These are phyloP conservation scores for Clohesyomyces aquaticus DNA, from an alignment of 495 filamentous ascomycete species.

Conservation along the genomic window DNA sequence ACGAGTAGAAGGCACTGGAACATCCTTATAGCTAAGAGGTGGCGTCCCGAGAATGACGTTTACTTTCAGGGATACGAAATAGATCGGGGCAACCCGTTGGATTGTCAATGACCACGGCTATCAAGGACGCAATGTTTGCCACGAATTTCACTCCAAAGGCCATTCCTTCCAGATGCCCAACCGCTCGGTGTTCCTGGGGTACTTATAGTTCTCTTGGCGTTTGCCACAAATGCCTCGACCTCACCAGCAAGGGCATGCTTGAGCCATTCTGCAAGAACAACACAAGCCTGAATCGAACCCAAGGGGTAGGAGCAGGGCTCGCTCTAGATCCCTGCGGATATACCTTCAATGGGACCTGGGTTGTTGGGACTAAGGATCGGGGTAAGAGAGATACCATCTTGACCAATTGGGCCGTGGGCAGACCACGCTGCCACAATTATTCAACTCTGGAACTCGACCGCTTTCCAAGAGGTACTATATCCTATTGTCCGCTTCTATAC, in stretches of 20 bases:
- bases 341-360: slow-evolving; percentile 11
- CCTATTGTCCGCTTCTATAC: slow-evolving; percentile 31
- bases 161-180: slow-evolving; percentile 9
- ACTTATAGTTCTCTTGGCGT: slow-evolving; percentile 23
- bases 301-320: too few species aligned
- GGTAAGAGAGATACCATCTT: neutral
- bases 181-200: slow-evolving; percentile 20
- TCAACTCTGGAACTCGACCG: slow-evolving; percentile 16
- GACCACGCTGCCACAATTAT: neutral
- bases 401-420: too few species aligned
- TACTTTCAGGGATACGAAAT: neutral
- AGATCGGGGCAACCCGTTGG: neutral
- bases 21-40: too few species aligned
- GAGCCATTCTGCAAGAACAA: slow-evolving; percentile 15
- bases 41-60: too few species aligned
- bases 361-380: slow-evolving; percentile 1
- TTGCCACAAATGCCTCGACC: slow-evolving; percentile 29
- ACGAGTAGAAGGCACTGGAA: too few species aligned
- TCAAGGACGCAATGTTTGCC: neutral
- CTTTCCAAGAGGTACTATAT: slow-evolving; percentile 13
- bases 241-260: slow-evolving; percentile 14
- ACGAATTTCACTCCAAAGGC: neutral
- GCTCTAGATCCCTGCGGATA: slow-evolving; percentile 23
- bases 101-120: neutral
- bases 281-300: neutral